Conservation (phyloP, 2,329 filamentous ascomycete species). For the Hypocreales sp. region DNA sequence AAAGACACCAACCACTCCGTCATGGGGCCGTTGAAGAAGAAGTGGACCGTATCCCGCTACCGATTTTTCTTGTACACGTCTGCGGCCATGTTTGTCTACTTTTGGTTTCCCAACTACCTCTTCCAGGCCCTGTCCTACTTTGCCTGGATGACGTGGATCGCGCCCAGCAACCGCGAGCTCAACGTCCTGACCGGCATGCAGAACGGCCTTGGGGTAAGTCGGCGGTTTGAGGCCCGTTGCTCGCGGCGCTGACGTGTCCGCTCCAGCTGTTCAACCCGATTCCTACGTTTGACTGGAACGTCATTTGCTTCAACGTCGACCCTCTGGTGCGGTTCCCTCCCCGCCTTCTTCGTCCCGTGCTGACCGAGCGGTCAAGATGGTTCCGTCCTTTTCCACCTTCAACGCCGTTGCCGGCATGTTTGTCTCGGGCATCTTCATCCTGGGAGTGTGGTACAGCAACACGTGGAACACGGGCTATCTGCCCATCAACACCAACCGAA, state of each 20-base stretch:
- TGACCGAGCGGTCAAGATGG: constrained; percentile 7
- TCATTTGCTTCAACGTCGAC: constrained; percentile 14
- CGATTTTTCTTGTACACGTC: constrained; percentile 30
- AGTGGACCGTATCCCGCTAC: constrained; percentile 26
- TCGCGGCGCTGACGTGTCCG: neutral
- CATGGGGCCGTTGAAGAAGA: constrained; percentile 13
- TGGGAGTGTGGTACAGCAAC: constrained; percentile 17
- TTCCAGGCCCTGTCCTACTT: constrained; percentile 31
- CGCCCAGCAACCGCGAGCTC: constrained; percentile 23
- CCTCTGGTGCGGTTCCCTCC: constrained; percentile 14
- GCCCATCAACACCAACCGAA: constrained; percentile 23
- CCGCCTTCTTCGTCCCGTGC: too few species aligned
- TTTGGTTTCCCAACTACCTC: constrained; percentile 37
- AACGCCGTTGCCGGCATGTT: constrained; percentile 17
- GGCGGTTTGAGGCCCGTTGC: neutral
- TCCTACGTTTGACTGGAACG: constrained; percentile 28
- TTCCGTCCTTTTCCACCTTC: constrained; percentile 20
- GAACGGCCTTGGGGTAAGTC: constrained; percentile 17
- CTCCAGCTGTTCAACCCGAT: constrained; percentile 17
- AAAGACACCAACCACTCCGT: constrained; percentile 17
- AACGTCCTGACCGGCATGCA: constrained; percentile 19
- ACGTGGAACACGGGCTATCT: constrained; percentile 20
- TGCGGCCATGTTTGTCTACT: constrained; percentile 33
- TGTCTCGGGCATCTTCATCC: constrained; percentile 12
- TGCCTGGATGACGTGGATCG: constrained; percentile 39